Percentiles rank a stretch among this genome's conserved stretches.
Conservation (phyloP, 1,284 basidiomycete species). For the Moniliella sp. region DNA sequence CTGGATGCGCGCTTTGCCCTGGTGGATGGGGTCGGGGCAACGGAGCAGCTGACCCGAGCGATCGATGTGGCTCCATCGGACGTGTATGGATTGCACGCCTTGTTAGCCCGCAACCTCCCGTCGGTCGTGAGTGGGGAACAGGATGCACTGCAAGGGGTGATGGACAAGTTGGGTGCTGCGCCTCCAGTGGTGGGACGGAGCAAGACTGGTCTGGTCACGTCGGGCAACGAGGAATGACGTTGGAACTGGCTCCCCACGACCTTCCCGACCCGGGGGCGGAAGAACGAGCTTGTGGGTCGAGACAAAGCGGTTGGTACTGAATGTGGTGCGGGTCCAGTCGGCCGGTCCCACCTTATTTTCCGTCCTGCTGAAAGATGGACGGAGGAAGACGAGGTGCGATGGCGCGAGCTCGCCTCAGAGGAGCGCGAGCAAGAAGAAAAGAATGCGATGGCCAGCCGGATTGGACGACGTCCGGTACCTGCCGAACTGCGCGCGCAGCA, state of each 20-base stretch:
- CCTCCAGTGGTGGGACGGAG: constrained; percentile 11
- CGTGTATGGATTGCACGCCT: too few species aligned
- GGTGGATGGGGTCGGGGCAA: too few species aligned
- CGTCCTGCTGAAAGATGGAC: constrained; percentile 67
- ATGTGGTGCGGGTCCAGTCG: constrained; percentile 79
- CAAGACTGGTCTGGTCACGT: constrained; percentile 23
- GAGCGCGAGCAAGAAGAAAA: too few species aligned
- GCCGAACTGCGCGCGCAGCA: too few species aligned
- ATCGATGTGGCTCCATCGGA: too few species aligned
- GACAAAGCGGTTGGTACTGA: constrained; percentile 79
- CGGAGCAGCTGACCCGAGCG: too few species aligned
- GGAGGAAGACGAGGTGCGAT: constrained; percentile 62
- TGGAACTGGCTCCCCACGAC: constrained; percentile 38
- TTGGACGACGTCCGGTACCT: too few species aligned
- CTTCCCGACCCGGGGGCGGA: constrained; percentile 51
- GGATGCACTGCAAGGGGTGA: constrained; percentile 54
- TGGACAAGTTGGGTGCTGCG: constrained; percentile 19
- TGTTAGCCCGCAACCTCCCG: constrained; percentile 61
- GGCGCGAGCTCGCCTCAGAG: constrained; percentile 23
- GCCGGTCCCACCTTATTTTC: constrained; percentile 71
- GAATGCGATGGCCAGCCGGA: too few species aligned
- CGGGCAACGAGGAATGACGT: constrained; percentile 29
- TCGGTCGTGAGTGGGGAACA: constrained; percentile 52
- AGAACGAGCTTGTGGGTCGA: constrained; percentile 86
- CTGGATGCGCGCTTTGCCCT: too few species aligned